Base-by-base conservation (phyloP, 768 basidiomycete genomes). In the Trametes cingulata region DNA sequence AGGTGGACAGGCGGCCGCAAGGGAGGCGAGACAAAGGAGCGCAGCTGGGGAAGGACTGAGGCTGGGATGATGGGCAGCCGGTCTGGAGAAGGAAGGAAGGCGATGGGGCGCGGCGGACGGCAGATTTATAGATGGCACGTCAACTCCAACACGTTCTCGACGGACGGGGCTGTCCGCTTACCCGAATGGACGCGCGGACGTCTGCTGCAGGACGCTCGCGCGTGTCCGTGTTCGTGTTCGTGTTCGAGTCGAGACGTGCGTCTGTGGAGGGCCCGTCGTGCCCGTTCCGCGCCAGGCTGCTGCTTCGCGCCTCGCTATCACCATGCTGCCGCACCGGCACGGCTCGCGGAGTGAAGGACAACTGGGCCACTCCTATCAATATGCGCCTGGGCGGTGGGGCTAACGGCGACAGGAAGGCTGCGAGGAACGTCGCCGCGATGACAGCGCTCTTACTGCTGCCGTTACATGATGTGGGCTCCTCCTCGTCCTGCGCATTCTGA, bases 1-100 rank as follows among this genome's bases (percentile, higher is more conserved):
- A 52, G 49, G 22, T 48, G 48, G 12, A 48, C 29, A 51, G 51
- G 61, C 61, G 61, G 51, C 45, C 61, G 61, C 61, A 57, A 52
- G 55, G 59, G 56, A 27, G 47, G 46, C 35, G 20, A 19, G n/a
- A n/a, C n/a, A 22, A 39, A 50, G 20, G 49, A 33, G 35, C 50
- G 46, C 43, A 33, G 29, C n/a, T n/a, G n/a, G n/a, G n/a, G n/a
- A n/a, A n/a, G n/a, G 47, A 55, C 45, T n/a, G 48, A 39, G 29
- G 13, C 7, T 5, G 29, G 10, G 29, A 4, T 33, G 29, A 33
- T 33, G 27, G 20, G 36, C 35, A 56, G 19, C 35, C 36, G 41
- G 27, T 27, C 40, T 36, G 37, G 55, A 27, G 49, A 39, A 36
- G 19, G 49, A 51, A 35, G 33, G 45, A 27, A 25, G 25, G 27